Base-by-base conservation (phyloP, 371 early-diverging fungal genomes). In the Funneliformis caledonium region DNA sequence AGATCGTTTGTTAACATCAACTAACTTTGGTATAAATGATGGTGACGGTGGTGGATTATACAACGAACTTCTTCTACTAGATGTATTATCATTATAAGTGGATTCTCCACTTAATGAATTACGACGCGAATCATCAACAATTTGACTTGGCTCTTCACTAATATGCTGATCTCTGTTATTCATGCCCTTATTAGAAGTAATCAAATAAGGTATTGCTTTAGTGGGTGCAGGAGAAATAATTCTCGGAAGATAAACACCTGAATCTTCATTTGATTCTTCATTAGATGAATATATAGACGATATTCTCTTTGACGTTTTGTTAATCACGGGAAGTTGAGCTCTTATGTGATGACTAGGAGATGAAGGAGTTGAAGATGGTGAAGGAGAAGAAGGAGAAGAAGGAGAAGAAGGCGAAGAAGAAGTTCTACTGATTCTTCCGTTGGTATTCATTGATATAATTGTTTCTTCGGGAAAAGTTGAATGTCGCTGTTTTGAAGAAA, bases 281-380 rank as follows among this genome's bases (percentile, higher is more conserved):
- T 65, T 65, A 31, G 16, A 19, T 19, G 56, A 56, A 56, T 65
- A 65, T 14, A 65, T 26, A 12, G 65, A 65, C 3, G 65, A 6
- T 65, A 56, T 19, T 19, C 65, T 65, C 31, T 65, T 65, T 31
- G 65, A 65, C 2, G 37, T 65, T 65, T 65, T 33, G n/a, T 65
- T 33, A 33, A 33, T 12, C 12, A 33, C 16, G 10, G 37, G 6
- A 65, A n/a, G 33, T 12, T 65, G 65, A 65, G 12, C 31, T 33
- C 65, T 12, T 10, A 19, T 10, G 11, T 59, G 59, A 59, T 59
- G 59, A 10, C n/a, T 59, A 12, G n/a, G 59, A 19, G n/a, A 19
- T 19, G n/a, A 59, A 4, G 59, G n/a, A 59, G 59, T 59, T 59
- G 59, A 59, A 59, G 12, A n/a, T 59, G 19, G 4, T 65, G 65